Conservation (phyloP, 2,329 filamentous ascomycete genomes). For the Truncatella angustata region DNA sequence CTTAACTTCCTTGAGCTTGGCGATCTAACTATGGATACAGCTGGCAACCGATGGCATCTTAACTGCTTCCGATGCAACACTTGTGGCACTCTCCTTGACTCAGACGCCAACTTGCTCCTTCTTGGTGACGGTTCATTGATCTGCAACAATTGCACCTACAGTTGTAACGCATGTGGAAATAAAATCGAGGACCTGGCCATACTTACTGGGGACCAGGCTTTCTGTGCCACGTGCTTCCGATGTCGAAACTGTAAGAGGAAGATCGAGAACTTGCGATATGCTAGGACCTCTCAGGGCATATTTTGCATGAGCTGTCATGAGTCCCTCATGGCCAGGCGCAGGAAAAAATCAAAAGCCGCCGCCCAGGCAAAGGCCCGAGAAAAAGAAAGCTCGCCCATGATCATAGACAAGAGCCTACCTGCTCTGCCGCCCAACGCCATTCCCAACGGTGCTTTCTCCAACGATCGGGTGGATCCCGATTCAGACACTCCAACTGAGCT, state of each 20-base stretch:
- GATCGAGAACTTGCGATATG: conserved; percentile 97
- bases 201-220: conserved; percentile 94
- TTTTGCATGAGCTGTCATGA: conserved; percentile 99
- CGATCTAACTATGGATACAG: conserved; percentile 44
- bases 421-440: conserved; percentile 79
- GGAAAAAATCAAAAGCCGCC: conserved; percentile 78
- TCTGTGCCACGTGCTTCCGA: conserved; percentile 94
- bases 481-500: conserved; percentile 68
- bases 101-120: conserved; percentile 93
- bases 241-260: conserved; percentile 98
- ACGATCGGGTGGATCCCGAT: conserved; percentile 57
- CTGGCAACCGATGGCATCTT: conserved; percentile 96
- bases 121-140: conserved; percentile 97
- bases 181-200: conserved; percentile 99
- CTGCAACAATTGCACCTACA: conserved; percentile 99
- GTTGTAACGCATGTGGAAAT: conserved; percentile 92
- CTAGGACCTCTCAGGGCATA: conserved; percentile 94
- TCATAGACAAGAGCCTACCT: conserved; percentile 88
- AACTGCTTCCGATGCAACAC: conserved; percentile 98
- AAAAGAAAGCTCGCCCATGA: conserved; percentile 63
- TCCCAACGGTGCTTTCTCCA: conserved; percentile 60
- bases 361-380: conserved; percentile 60
- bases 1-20: conserved; percentile 15
- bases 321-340: conserved; percentile 86
- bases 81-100: conserved; percentile 93